Evolutionary conservation across 768 basidiomycete genomes (phyloP), one percentile per base, ranked within the genome.

Genomic region (Arthromyces matolae): DNA sequence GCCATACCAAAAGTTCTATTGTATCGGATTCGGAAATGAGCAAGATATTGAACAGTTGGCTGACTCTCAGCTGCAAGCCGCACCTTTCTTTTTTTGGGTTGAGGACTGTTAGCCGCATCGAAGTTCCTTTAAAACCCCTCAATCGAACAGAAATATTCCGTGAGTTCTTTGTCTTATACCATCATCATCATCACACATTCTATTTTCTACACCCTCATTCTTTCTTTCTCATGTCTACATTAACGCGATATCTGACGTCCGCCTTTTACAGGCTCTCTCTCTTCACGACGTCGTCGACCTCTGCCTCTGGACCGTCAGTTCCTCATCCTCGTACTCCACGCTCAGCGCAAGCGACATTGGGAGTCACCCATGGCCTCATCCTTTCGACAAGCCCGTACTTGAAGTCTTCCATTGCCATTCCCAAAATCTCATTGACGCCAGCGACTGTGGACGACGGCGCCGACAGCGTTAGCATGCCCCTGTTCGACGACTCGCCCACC

Each of bases 151-250:
- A 7, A 6, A 3, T 25, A 7, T 18, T 9, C n/a, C 10, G 31
- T 24, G 23, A 43, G 16, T 8, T 18, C 42, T 18, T 43, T 16
- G 8, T 14, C 20, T 34, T 19, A 36, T 5, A 36, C 48, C 31
- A 38, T 24, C n/a, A n/a, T n/a, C n/a, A n/a, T n/a, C n/a, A n/a
- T n/a, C n/a, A n/a, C 35, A 50, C 48, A 53, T 46, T 20, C 52
- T 50, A 53, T 50, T 27, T 20, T 42, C 45, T 34, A 48, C 47
- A 46, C 52, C 18, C 41, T 53, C 48, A 33, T 49, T 53, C n/a
- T n/a, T n/a, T n/a, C n/a, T 25, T 19, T 44, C 6, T 32, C 19
- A 54, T 54, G 52, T 50, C 52, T 22, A 38, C 16, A 22, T 23
- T 54, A 42, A 42, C 19, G 12, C 49, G 45, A 39, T 54, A 47